These are phyloP conservation scores for Lactarius psammicola DNA, from an alignment of 768 basidiomycete species.

Conservation along the genomic window DNA sequence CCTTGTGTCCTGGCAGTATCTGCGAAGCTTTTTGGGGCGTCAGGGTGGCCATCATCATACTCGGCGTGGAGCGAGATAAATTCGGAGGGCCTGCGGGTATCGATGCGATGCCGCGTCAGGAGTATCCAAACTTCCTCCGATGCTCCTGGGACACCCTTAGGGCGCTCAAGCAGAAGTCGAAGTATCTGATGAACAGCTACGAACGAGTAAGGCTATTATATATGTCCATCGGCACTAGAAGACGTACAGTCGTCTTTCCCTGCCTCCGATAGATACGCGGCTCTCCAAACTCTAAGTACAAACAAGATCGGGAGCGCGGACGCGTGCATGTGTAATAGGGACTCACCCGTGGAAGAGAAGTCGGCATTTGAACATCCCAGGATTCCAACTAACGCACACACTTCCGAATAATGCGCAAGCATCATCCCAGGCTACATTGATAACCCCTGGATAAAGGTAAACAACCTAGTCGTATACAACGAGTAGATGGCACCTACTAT, in stretches of 20 bases:
- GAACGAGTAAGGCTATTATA: background rate
- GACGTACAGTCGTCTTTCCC: slow-evolving; percentile 36
- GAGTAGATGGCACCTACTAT: slow-evolving; percentile 12
- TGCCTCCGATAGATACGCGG: slow-evolving; percentile 21
- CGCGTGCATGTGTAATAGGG: background rate
- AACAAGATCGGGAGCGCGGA: background rate
- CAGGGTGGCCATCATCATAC: slow-evolving; percentile 36
- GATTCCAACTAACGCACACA: slow-evolving; percentile 87
- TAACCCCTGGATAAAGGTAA: slow-evolving; percentile 18
- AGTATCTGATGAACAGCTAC: slow-evolving; percentile 44
- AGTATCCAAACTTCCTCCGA: slow-evolving; percentile 70
- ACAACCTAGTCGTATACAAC: slow-evolving; percentile 5
- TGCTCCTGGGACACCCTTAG: background rate
- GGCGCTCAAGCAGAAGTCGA: slow-evolving; percentile 40
- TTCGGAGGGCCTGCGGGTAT: slow-evolving; percentile 58
- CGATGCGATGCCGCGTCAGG: slow-evolving; percentile 68
- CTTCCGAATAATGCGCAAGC: slow-evolving; percentile 73
- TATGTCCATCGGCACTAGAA: background rate
- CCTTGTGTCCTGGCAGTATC: slow-evolving; percentile 19
- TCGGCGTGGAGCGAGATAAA: slow-evolving; percentile 66
- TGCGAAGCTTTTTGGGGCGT: background rate
- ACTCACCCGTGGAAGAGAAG: slow-evolving; percentile 68
- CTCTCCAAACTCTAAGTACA: slow-evolving; percentile 37
- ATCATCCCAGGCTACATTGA: slow-evolving; percentile 69
- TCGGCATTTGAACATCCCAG: slow-evolving; percentile 49